Percentiles rank a stretch among this genome's conserved stretches.
These are phyloP conservation scores for Cutaneotrichosporon cavernicola DNA, from an alignment of 1,284 basidiomycete genomes.

Conservation along the genomic window DNA sequence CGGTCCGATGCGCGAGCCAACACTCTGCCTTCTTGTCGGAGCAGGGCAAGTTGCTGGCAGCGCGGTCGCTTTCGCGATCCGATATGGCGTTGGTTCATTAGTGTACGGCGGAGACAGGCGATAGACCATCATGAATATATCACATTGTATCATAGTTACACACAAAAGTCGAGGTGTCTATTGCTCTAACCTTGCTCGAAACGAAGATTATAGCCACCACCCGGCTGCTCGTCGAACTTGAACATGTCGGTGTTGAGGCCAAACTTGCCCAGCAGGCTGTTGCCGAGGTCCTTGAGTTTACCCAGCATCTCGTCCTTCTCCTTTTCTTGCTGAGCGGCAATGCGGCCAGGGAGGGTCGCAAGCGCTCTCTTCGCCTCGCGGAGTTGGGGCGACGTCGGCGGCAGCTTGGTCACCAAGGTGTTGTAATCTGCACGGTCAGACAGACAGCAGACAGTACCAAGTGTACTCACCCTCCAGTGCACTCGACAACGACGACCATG, in stretches of 20 bases:
- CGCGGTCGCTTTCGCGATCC: constrained; percentile 71
- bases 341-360: constrained; percentile 62
- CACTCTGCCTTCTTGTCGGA: constrained; percentile 70
- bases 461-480: constrained; percentile 73
- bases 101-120: constrained; percentile 86
- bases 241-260: constrained; percentile 90
- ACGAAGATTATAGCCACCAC: constrained; percentile 91
- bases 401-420: constrained; percentile 64
- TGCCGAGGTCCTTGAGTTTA: constrained; percentile 90
- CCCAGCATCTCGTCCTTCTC: constrained; percentile 90
- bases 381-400: constrained; percentile 60
- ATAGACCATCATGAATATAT: constrained; percentile 44
- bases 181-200: constrained; percentile 57
- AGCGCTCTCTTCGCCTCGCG: constrained; percentile 59
- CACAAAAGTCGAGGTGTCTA: constrained; percentile 1
- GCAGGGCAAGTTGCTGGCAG: constrained; percentile 72
- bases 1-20: constrained; percentile 78
- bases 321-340: constrained; percentile 68
- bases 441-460: neutral
- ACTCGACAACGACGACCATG: constrained; percentile 76
- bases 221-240: constrained; percentile 85
- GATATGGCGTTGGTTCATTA: constrained; percentile 81
- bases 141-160: constrained; percentile 5
- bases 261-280: constrained; percentile 84
- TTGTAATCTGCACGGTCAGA: constrained; percentile 66